These are phyloP conservation scores for Leccinum pellstonianum DNA, from an alignment of 768 basidiomycete species.

Conservation along the genomic window DNA sequence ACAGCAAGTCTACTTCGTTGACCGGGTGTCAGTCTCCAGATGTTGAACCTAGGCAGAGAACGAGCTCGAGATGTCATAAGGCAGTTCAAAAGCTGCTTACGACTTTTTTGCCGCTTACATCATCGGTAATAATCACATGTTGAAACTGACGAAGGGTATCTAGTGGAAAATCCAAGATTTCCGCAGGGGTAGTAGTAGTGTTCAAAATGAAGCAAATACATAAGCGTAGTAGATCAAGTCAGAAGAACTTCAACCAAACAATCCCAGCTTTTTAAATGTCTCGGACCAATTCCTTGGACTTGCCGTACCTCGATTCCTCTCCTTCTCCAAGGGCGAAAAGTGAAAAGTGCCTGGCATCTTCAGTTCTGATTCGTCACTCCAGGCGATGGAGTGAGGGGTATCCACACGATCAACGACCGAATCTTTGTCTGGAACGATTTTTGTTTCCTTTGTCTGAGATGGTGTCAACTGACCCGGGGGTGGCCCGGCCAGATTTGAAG, in stretches of 20 bases:
- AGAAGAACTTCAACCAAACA: slow-evolving; percentile 18
- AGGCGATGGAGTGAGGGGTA: slow-evolving; percentile 2
- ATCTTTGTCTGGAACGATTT: neutral
- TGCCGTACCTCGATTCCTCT: neutral
- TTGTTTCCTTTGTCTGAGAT: slow-evolving; percentile 1
- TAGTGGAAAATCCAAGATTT: no score
- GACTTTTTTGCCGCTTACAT: no score
- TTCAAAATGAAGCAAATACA: neutral
- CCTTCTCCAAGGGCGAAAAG: slow-evolving; percentile 14
- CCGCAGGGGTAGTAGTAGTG: neutral
- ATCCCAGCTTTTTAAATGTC: slow-evolving; percentile 23
- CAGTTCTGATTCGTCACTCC: slow-evolving; percentile 34
- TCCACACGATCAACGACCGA: slow-evolving; percentile 1
- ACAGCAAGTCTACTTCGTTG: neutral
- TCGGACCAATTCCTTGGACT: slow-evolving; percentile 21
- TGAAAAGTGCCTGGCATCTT: slow-evolving; percentile 57
- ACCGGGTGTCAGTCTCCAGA: neutral
- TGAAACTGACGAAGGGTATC: no score
- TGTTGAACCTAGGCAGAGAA: no score
- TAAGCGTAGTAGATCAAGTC: slow-evolving; percentile 1
- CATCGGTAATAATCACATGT: no score
- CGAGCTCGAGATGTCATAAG: no score
- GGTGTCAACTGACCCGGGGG: neutral
- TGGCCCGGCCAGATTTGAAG: neutral
- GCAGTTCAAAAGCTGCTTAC: no score